Evolutionary conservation across 2,329 filamentous ascomycete genomes (phyloP), one percentile per base, ranked within the genome.

Genomic region (Albifimbria verrucaria): DNA sequence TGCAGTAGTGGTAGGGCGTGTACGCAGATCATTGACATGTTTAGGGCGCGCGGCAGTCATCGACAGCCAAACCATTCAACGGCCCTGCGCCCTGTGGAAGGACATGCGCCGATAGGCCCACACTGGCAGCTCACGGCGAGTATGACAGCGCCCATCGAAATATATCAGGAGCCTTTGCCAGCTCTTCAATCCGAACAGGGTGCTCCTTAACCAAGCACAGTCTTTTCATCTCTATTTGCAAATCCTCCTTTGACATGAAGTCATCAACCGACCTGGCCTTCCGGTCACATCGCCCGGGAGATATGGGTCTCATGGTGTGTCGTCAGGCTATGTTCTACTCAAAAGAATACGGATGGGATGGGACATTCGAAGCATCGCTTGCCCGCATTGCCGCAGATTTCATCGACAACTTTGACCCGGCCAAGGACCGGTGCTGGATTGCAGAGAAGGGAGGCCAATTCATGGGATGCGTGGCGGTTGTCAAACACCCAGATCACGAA

Each of bases 381-480:
- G 57, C 56, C 12, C 54, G 53, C 15, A 64, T 64, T 7, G 54
- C 56, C 6, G 59, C 62, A 9, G 62, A 64, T 20, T 66, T 66
- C 45, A 42, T 65, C 26, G 52, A 56, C 12, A 60, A 59, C 15
- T 59, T 57, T 50, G 55, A 66, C 22, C 55, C 59, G 2, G 32
- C 36, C 9, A 24, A 12, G n/a, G 64, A 66, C n/a, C 60, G 57
- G 2, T 62, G 60, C 52, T 67, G 64, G 64, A 64, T 67, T 11
- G 63, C 62, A 0, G 64, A 67, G 45, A 52, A 48, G 3, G 54
- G 55, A 4, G 58, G 49, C 3, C 22, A 56, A 4, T 67, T 67
- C 32, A 44, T 61, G 1, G 64, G 65, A 6, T 63, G 58, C 48
- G 52, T 67, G 20, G 56, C 62, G n/a, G 48, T 67, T 1, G 48